These are phyloP conservation scores for Irpex sp. DNA, from an alignment of 1,284 basidiomycete species.

Conservation along the genomic window DNA sequence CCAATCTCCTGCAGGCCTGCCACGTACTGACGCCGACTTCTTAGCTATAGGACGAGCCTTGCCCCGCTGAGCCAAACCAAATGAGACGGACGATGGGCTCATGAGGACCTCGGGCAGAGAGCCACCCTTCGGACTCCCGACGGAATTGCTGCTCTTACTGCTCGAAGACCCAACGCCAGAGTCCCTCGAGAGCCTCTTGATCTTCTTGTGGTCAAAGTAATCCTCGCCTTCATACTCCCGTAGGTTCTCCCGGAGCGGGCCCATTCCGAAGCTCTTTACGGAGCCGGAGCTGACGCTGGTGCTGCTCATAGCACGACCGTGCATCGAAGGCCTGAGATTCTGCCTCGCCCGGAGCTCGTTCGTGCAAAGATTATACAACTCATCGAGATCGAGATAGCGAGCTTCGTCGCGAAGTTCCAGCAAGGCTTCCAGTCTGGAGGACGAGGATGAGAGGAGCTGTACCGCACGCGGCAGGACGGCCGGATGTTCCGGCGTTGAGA, in stretches of 20 bases:
- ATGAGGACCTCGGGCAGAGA: conserved; percentile 4
- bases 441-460: conserved; percentile 43
- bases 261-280: conserved; percentile 8
- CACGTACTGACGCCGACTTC: conserved; percentile 7
- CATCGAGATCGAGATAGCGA: conserved; percentile 60
- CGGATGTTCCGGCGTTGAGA: conserved; percentile 21
- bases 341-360: conserved; percentile 56
- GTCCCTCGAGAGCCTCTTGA: conserved; percentile 9
- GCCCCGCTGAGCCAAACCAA: conserved; percentile 2
- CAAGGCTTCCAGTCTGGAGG: conserved; percentile 55
- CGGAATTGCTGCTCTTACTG: conserved; percentile 1
- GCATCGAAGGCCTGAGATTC: conserved; percentile 16
- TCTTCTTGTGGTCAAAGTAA: not conserved
- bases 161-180: conserved; percentile 9
- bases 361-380: conserved; percentile 57
- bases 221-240: not conserved
- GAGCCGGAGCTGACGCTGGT: conserved; percentile 4
- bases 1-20: conserved; percentile 5
- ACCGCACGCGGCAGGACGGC: conserved; percentile 56
- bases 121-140: conserved; percentile 6
- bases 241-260: conserved; percentile 7
- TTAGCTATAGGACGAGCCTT: not conserved
- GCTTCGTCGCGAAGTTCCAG: conserved; percentile 76
- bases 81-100: conserved; percentile 3
- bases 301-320: conserved; percentile 6